phyloP scores from a whole-genome alignment of 768 basidiomycete genomes.

The Saitozyma podzolica region DNA sequence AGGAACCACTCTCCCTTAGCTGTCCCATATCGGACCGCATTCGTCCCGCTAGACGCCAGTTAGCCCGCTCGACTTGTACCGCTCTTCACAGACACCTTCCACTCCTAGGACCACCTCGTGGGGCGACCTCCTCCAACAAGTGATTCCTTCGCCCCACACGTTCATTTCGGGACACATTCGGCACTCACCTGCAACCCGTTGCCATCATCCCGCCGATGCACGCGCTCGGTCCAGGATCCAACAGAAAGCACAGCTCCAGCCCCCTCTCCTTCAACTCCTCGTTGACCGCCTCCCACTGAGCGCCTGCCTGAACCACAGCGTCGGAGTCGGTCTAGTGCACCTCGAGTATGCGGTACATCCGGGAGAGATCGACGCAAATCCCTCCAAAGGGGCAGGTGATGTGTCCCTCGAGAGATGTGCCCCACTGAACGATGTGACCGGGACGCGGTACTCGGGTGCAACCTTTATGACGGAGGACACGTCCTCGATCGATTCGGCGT shows the following conservation, averaged over 20 bases:
- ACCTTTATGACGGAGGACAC: constrained; percentile 77
- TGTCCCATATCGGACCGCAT: constrained; percentile 70
- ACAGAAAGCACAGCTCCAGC: constrained; percentile 78
- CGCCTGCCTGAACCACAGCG: constrained; percentile 48
- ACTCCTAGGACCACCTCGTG: background rate
- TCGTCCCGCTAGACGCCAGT: too few species aligned
- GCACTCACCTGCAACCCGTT: constrained; percentile 62
- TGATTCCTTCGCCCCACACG: too few species aligned
- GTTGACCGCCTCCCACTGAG: constrained; percentile 40
- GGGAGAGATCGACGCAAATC: constrained; percentile 73
- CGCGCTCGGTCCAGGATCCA: constrained; percentile 64
- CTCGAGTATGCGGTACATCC: constrained; percentile 71
- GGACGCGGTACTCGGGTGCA: constrained; percentile 68
- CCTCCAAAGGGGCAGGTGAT: constrained; percentile 67
- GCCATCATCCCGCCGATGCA: constrained; percentile 86
- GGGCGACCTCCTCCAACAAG: too few species aligned
- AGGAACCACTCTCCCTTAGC: constrained; percentile 84
- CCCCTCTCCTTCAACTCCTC: constrained; percentile 65
- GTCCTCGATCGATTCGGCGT: constrained; percentile 63
- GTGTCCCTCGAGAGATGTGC: constrained; percentile 83
- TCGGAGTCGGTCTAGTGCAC: constrained; percentile 43
- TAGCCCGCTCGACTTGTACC: constrained; percentile 57
- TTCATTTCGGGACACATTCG: too few species aligned
- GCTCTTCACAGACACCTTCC: background rate
- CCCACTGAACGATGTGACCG: constrained; percentile 79